Conservation (phyloP, 331 rosid genomes). For the Stylosanthes scabra region DNA sequence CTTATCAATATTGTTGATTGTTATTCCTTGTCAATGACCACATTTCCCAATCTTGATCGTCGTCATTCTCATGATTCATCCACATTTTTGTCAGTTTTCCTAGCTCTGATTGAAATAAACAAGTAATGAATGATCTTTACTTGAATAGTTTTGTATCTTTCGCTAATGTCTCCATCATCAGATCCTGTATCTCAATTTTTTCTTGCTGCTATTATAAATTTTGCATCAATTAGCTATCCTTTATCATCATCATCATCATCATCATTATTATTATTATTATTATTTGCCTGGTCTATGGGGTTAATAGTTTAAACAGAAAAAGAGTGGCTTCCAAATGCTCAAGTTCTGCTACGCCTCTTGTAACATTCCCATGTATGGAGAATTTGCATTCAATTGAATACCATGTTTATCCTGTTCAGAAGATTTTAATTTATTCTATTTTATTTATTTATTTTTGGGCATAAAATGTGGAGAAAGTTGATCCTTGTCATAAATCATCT, state of each 20-base stretch:
- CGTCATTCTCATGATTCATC: constrained; percentile 1
- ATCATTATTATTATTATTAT: no score
- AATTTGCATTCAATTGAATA: background rate
- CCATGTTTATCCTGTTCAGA: constrained; percentile 16
- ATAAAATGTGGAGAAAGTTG: no score
- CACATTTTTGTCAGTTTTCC: constrained; percentile 7
- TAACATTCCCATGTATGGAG: background rate
- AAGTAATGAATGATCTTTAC: constrained; percentile 7
- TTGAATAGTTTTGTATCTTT: constrained; percentile 4
- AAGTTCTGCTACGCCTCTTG: background rate
- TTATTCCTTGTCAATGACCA: constrained; percentile 17
- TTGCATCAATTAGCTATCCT: background rate
- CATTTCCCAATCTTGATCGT: constrained; percentile 1
- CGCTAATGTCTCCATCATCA: constrained; percentile 19
- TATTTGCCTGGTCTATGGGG: constrained; percentile 12
- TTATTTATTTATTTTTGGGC: no score
- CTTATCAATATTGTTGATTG: constrained; percentile 18
- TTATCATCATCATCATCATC: no score
- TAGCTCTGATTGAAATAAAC: constrained; percentile 30
- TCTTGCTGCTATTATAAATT: constrained; percentile 4
- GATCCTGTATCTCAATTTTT: background rate
- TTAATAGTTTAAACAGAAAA: constrained; percentile 27
- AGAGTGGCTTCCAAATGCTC: constrained; percentile 21
- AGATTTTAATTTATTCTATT: background rate
- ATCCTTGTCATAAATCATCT: no score